A percentile compares a stretch with the other conserved stretches of the same genome.
Conservation (phyloP, 129 eudicot genomes). For the Flaveria bidentis region DNA sequence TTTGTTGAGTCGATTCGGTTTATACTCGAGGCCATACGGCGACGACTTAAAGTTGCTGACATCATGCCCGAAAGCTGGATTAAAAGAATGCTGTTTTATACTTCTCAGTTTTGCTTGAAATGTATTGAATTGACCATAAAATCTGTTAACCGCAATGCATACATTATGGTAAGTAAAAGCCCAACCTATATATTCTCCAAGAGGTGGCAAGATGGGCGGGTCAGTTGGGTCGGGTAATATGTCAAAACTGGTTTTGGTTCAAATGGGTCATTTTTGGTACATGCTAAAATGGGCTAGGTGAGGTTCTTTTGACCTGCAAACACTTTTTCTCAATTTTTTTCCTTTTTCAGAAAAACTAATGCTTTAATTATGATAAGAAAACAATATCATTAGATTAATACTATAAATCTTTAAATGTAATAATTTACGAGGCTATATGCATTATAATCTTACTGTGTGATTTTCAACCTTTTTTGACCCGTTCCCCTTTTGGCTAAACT, state of each 20-base stretch:
- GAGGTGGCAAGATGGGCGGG: neutral
- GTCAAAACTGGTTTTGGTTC: neutral
- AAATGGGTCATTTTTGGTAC: neutral
- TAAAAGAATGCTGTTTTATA: conserved; percentile 52
- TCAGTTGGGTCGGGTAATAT: neutral
- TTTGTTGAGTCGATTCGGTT: conserved; percentile 76
- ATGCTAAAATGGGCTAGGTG: neutral
- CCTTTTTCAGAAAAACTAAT: neutral
- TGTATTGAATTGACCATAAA: conserved; percentile 73
- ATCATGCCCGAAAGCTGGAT: conserved; percentile 64
- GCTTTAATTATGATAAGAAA: neutral
- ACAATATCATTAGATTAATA: neutral
- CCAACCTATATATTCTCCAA: neutral
- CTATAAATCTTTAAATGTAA: neutral
- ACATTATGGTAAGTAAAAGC: conserved; percentile 71
- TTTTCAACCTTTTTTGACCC: conserved; percentile 3
- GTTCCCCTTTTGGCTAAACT: neutral
- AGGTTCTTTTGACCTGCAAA: neutral
- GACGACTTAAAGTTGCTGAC: conserved; percentile 70
- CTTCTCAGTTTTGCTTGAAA: conserved; percentile 57
- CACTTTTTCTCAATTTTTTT: neutral
- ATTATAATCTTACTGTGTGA: neutral
- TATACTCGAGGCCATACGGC: conserved; percentile 77
- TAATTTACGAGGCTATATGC: neutral
- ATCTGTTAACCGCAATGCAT: conserved; percentile 91